Conservation (phyloP, 192 early-diverging fungal species). For the Umbelopsis isabellina region DNA sequence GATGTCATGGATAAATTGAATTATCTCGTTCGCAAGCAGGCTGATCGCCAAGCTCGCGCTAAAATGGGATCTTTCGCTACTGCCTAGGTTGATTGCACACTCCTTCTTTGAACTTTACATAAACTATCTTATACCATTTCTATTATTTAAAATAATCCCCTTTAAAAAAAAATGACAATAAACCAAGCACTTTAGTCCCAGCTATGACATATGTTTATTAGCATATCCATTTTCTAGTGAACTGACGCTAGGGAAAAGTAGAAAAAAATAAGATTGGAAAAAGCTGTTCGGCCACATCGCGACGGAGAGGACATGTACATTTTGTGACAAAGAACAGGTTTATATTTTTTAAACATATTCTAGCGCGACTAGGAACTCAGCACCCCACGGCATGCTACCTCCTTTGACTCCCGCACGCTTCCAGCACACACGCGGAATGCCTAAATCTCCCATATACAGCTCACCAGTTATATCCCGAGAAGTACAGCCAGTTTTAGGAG, state of each 20-base stretch:
- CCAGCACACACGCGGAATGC: slow-evolving; percentile 70
- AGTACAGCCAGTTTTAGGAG: slow-evolving; percentile 68
- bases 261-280: neutral
- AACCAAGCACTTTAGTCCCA: too few relatives aligned
- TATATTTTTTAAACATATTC: slow-evolving; percentile 43
- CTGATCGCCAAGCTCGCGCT: slow-evolving; percentile 49
- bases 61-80: slow-evolving; percentile 15
- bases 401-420: slow-evolving; percentile 60
- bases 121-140: neutral
- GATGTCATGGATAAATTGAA: slow-evolving; percentile 73
- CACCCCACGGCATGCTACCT: slow-evolving; percentile 61
- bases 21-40: slow-evolving; percentile 58
- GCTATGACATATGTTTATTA: too few relatives aligned
- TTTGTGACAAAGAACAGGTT: too few relatives aligned
- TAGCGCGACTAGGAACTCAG: slow-evolving; percentile 58
- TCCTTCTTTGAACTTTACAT: neutral
- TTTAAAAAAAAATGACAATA: too few relatives aligned
- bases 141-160: neutral
- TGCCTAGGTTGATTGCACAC: neutral
- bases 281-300: too few relatives aligned
- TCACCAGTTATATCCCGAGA: slow-evolving; percentile 65
- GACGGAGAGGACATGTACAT: neutral
- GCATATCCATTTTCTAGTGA: too few relatives aligned
- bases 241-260: too few relatives aligned
- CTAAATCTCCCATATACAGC: slow-evolving; percentile 77